A percentile compares a stretch with the other conserved stretches of the same genome.
phyloP scores from a whole-genome alignment of 805 yeast genomes.

The Pichia cabralensis region DNA sequence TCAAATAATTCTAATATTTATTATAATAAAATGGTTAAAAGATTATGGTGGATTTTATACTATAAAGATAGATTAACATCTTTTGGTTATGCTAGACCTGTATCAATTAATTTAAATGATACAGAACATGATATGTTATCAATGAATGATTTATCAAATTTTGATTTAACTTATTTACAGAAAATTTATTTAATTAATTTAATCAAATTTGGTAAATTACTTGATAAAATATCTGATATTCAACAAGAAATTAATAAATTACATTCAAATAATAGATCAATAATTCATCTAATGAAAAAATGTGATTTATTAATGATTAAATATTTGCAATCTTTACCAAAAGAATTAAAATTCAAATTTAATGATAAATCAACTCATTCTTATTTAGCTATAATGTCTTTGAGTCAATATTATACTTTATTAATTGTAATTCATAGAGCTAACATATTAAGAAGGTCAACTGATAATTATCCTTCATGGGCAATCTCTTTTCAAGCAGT shows the following conservation, averaged over 20 bases:
- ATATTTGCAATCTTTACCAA: constrained; percentile 64
- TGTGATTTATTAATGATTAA: constrained; percentile 69
- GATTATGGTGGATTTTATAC: constrained; percentile 64
- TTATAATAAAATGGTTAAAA: constrained; percentile 18
- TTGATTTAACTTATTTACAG: constrained; percentile 37
- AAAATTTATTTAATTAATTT: constrained; percentile 51
- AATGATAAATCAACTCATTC: constrained; percentile 43
- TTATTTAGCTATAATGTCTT: constrained; percentile 47
- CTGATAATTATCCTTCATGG: constrained; percentile 45
- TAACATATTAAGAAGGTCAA: constrained; percentile 38
- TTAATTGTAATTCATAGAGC: constrained; percentile 63
- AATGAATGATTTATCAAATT: constrained; percentile 53
- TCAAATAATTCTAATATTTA: constrained; percentile 7
- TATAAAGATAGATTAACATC: constrained; percentile 62
- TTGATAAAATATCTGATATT: constrained; percentile 57
- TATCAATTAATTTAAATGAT: constrained; percentile 57
- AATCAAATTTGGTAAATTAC: constrained; percentile 59
- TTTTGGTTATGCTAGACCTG: constrained; percentile 67
- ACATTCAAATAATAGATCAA: constrained; percentile 33
- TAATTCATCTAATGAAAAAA: constrained; percentile 35
- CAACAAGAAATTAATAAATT: constrained; percentile 66
- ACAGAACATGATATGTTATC: constrained; percentile 69
- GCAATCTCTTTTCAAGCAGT: constrained; percentile 79
- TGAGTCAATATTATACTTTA: constrained; percentile 65
- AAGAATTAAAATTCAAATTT: constrained; percentile 51